Conservation (phyloP, 768 basidiomycete genomes). For the Lanmaoa rubissima region DNA sequence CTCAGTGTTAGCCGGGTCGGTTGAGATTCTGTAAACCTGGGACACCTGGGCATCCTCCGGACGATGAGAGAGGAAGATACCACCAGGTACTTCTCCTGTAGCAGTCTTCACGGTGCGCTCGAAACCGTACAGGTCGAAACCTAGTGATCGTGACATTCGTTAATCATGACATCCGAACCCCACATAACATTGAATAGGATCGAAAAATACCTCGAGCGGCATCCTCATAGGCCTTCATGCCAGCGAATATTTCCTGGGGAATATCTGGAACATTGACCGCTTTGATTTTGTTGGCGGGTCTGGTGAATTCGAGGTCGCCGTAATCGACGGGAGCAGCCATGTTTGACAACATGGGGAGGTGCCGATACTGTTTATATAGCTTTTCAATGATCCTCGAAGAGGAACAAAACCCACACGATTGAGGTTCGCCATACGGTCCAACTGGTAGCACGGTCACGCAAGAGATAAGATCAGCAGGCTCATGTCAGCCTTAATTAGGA, state of each 20-base stretch:
- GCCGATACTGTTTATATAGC: constrained; percentile 2
- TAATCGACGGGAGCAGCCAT: constrained; percentile 30
- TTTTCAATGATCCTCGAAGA: background rate
- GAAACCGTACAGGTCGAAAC: constrained; percentile 29
- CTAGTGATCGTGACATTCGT: constrained; percentile 11
- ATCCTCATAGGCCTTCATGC: constrained; percentile 40
- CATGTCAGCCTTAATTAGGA: background rate
- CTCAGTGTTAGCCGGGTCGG: constrained; percentile 23
- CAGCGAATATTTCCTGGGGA: constrained; percentile 34
- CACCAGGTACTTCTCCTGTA: constrained; percentile 10
- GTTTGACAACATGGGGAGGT: background rate
- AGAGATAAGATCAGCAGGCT: constrained; percentile 11
- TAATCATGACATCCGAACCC: background rate
- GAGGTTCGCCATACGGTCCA: background rate
- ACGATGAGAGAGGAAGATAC: constrained; percentile 38
- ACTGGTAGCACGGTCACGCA: background rate
- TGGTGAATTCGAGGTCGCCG: constrained; percentile 33
- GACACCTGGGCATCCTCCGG: constrained; percentile 39
- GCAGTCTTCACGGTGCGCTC: constrained; percentile 20
- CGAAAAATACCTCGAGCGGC: constrained; percentile 31
- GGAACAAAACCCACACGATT: constrained; percentile 1
- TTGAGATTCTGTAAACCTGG: constrained; percentile 37
- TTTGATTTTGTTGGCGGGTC: constrained; percentile 39
- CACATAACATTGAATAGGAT: background rate
- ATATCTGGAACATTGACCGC: constrained; percentile 35